A percentile compares a stretch with the other conserved stretches of the same genome.
These are phyloP conservation scores for Penicillium taxi DNA, from an alignment of 495 filamentous ascomycete genomes.

Conservation along the genomic window DNA sequence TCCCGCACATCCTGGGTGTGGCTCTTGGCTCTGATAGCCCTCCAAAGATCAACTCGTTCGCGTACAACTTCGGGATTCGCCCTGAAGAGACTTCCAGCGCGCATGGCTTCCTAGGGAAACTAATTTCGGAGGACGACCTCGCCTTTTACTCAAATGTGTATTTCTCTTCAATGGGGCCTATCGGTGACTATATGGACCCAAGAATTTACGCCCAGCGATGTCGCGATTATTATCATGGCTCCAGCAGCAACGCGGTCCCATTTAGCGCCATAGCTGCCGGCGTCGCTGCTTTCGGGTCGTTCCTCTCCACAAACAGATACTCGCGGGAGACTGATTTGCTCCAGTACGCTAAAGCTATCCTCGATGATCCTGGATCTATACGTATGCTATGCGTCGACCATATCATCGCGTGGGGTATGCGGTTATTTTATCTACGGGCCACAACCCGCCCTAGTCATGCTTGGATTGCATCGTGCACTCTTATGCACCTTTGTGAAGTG, in stretches of 20 bases:
- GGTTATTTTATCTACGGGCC: slow-evolving; percentile 27
- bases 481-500: slow-evolving; percentile 25
- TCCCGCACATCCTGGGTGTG: slow-evolving; percentile 25
- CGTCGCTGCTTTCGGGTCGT: slow-evolving; percentile 23
- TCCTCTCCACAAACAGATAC: slow-evolving; percentile 21
- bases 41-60: slow-evolving; percentile 21
- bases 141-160: slow-evolving; percentile 13
- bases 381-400: slow-evolving; percentile 25
- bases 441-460: slow-evolving; percentile 28
- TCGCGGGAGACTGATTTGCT: slow-evolving; percentile 24
- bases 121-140: slow-evolving; percentile 24
- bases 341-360: slow-evolving; percentile 26
- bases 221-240: slow-evolving; percentile 19
- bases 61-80: slow-evolving; percentile 29
- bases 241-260: slow-evolving; percentile 13
- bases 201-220: slow-evolving; percentile 25
- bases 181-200: slow-evolving; percentile 20
- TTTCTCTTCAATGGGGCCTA: slow-evolving; percentile 18
- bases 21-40: slow-evolving; percentile 23
- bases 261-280: slow-evolving; percentile 26
- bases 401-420: slow-evolving; percentile 28
- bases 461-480: slow-evolving; percentile 31
- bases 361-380: slow-evolving; percentile 26
- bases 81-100: slow-evolving; percentile 22
- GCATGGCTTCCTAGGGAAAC: slow-evolving; percentile 14